Evolutionary conservation across 1,284 basidiomycete genomes (phyloP).

Genomic region (Tilletia walkeri): DNA sequence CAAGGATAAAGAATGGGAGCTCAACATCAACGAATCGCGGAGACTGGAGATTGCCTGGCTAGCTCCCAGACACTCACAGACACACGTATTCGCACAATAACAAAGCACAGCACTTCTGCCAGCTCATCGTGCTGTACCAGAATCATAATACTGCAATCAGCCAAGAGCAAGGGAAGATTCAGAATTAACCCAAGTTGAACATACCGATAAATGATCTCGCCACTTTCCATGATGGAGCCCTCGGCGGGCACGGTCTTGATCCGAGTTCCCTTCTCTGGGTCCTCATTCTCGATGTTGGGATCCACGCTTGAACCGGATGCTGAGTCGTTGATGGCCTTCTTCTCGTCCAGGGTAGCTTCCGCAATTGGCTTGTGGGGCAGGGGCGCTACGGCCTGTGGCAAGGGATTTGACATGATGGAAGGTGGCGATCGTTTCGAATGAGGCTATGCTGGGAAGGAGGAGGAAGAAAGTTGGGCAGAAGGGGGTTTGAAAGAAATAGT

Average conservation of each 20-base stretch:
- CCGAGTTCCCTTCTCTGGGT: slow-evolving; percentile 4
- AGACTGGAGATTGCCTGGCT: too few species aligned
- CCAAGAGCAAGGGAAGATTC: not conserved
- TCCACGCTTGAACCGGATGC: not conserved
- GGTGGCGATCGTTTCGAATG: too few species aligned
- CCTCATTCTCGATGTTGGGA: not conserved
- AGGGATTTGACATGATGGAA: not conserved
- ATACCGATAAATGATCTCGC: slow-evolving; percentile 6
- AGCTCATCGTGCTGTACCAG: slow-evolving; percentile 21
- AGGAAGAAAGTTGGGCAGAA: too few species aligned
- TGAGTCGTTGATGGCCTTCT: not conserved
- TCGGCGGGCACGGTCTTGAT: slow-evolving; percentile 11
- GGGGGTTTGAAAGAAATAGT: too few species aligned
- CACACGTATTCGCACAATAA: slow-evolving; percentile 50
- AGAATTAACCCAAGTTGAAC: not conserved
- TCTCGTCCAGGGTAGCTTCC: not conserved
- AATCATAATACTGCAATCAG: not conserved
- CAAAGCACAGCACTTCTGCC: slow-evolving; percentile 41
- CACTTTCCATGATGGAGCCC: slow-evolving; percentile 9
- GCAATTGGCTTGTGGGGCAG: not conserved
- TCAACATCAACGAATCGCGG: too few species aligned
- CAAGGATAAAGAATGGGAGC: too few species aligned
- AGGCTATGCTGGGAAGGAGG: too few species aligned
- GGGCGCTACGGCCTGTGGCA: not conserved
- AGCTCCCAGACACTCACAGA: slow-evolving; percentile 19